Base-by-base conservation (phyloP, 148 eudicot genomes). In the Cornus controversa region DNA sequence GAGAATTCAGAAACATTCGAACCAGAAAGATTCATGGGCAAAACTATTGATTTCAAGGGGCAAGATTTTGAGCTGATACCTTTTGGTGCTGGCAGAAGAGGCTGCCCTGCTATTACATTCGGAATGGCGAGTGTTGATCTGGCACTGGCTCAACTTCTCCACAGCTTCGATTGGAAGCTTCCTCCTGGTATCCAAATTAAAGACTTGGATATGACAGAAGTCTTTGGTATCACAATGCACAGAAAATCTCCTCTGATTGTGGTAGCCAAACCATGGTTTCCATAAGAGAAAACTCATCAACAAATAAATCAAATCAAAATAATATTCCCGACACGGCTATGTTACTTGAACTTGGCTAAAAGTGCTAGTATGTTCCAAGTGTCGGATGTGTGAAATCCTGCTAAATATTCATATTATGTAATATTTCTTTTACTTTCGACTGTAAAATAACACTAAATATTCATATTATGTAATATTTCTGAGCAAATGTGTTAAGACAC, bases 41-140 rank as follows among this genome's bases (percentile, higher is more conserved):
- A 79, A 65, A 34, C 42, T 37, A 85, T 90, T 63, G 93, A 90
- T 76, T 86, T 77, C 79, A 88, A 77, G 69, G 96, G 93, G 63
- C 86, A 80, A 29, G 89, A 90, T 84, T 91, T 83, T 31, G 91
- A 90, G 86, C 67, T 91, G 75, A 63, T 90, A 67, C 96, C 93
- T 11, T 90, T 90, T 66, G 96, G 96, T 10, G 88, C 90, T 53
- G 96, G 96, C 10, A 76, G 95, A 84, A 77, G 96, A 80, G 82
- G 75, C 8, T 91, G 93, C 69, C 93, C 91, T 3, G 93, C 78
- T 1, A 90, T 91, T 40, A 69, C 77, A n/a, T 90, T 88, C 27
- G 90, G 85, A 54, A 60, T 75, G 16, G 85, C 80, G 2, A 82
- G 69, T 11, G 75, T 86, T 69, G 90, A 91, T 81, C 84, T 89